Percentiles rank a stretch among this genome's conserved stretches.
Evolutionary conservation across 2,329 filamentous ascomycete genomes (phyloP).

Genomic region (Sporothrix variecibatus): DNA sequence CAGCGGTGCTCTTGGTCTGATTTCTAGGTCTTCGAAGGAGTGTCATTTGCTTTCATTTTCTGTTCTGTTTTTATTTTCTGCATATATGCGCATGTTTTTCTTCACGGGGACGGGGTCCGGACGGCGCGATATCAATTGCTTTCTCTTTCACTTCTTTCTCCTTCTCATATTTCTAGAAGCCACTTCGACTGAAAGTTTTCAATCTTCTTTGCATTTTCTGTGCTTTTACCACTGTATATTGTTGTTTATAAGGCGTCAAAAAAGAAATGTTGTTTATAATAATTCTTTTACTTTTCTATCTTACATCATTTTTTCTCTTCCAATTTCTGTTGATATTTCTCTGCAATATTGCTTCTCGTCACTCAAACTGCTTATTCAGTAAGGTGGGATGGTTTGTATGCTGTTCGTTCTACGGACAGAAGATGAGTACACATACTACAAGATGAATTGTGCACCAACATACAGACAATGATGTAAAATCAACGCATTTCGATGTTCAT

Average conservation of each 20-base stretch:
- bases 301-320: background rate
- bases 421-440: too few relatives aligned
- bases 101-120: background rate
- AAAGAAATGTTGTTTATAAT: background rate
- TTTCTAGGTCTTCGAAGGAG: background rate
- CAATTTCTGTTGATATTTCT: background rate
- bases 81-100: background rate
- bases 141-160: background rate
- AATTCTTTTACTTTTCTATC: background rate
- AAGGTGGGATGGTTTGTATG: too few relatives aligned
- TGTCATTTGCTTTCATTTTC: background rate
- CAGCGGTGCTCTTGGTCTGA: background rate
- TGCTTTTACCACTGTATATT: background rate
- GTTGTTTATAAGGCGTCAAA: background rate
- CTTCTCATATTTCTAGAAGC: background rate
- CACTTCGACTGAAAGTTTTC: background rate
- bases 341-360: background rate
- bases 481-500: background rate
- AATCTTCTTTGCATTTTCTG: background rate
- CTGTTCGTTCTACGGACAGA: too few relatives aligned
- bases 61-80: background rate
- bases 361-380: too few relatives aligned
- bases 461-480: background rate
- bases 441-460: too few relatives aligned
- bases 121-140: slow-evolving; percentile 1